A percentile compares a stretch with the other conserved stretches of the same genome.
These are phyloP conservation scores for Pseudocercospora pini-densiflorae DNA, from an alignment of 2,329 filamentous ascomycete genomes.

Conservation along the genomic window DNA sequence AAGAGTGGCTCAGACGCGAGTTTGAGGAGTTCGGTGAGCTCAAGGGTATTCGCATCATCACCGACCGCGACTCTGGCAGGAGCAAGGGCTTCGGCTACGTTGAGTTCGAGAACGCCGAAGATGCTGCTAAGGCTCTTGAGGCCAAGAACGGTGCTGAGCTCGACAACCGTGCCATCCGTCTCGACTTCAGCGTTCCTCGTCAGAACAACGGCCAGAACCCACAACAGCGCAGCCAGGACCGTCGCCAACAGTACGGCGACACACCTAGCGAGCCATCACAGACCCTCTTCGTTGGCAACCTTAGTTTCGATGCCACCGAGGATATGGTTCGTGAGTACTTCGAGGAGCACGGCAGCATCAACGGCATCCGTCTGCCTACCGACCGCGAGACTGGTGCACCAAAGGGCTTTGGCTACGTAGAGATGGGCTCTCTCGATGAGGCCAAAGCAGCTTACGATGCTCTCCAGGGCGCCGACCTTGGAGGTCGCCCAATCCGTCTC, in stretches of 20 bases:
- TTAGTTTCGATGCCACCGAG: conserved; percentile 82
- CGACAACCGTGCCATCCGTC: conserved; percentile 74
- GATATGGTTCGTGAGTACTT: conserved; percentile 77
- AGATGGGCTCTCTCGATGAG: conserved; percentile 80
- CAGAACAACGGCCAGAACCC: conserved; percentile 51
- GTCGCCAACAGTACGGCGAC: conserved; percentile 76
- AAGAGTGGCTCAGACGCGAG: conserved; percentile 77
- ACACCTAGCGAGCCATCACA: conserved; percentile 76
- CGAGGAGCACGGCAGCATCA: conserved; percentile 69
- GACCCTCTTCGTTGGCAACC: conserved; percentile 90
- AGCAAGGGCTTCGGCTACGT: conserved; percentile 94
- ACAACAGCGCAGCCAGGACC: conserved; percentile 54
- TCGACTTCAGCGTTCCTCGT: conserved; percentile 76
- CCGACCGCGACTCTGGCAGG: conserved; percentile 77
- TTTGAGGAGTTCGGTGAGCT: conserved; percentile 81
- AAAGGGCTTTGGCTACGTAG: conserved; percentile 93
- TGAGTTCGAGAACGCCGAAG: conserved; percentile 73
- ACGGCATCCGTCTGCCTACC: conserved; percentile 84
- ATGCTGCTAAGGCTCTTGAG: conserved; percentile 72
- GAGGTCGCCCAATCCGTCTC: conserved; percentile 75
- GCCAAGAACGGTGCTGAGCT: conserved; percentile 76
- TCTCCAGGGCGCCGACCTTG: conserved; percentile 73
- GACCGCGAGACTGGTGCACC: conserved; percentile 81
- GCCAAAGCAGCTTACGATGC: conserved; percentile 74
- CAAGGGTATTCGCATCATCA: conserved; percentile 76